phyloP scores from a whole-genome alignment of 768 basidiomycete genomes.

The Lentinus tigrinus region DNA sequence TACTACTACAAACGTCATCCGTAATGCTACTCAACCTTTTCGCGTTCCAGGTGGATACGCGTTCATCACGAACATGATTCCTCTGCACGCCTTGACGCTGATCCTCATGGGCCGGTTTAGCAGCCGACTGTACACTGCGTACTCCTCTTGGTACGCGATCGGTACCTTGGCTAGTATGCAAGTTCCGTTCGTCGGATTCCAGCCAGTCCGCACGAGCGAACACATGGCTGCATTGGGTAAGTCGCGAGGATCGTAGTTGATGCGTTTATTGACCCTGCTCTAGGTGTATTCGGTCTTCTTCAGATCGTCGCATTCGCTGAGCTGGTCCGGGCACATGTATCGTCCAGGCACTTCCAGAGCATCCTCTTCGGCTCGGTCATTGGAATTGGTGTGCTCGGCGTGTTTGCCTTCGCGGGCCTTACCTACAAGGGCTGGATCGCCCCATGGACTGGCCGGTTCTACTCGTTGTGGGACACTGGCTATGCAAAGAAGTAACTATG shows the following conservation, averaged over 20 bases:
- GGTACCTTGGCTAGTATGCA: constrained; percentile 98
- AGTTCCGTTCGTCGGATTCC: constrained; percentile 98
- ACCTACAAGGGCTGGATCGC: constrained; percentile 96
- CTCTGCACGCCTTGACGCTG: constrained; percentile 91
- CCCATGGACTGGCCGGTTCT: constrained; percentile 99
- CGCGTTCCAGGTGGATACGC: constrained; percentile 81
- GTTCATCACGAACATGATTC: constrained; percentile 99
- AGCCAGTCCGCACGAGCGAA: constrained; percentile 95
- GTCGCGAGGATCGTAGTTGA: constrained; percentile 19
- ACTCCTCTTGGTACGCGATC: constrained; percentile 97
- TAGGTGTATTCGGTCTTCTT: constrained; percentile 92
- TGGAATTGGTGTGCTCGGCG: constrained; percentile 67
- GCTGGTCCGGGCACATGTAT: constrained; percentile 84
- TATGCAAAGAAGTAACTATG: constrained; percentile 87
- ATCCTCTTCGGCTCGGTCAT: constrained; percentile 73
- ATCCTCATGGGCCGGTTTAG: constrained; percentile 96
- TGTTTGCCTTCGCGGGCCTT: constrained; percentile 69
- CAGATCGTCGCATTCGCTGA: constrained; percentile 95
- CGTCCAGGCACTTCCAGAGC: constrained; percentile 88
- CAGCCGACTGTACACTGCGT: constrained; percentile 88
- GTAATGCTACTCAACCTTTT: neutral
- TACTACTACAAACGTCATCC: neutral
- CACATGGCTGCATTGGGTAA: constrained; percentile 97
- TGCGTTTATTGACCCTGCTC: neutral
- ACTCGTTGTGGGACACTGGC: constrained; percentile 98